Percentiles rank a stretch among this genome's conserved stretches.
phyloP scores from a whole-genome alignment of 139 green algal genomes.

The Bryopsis sp. region DNA sequence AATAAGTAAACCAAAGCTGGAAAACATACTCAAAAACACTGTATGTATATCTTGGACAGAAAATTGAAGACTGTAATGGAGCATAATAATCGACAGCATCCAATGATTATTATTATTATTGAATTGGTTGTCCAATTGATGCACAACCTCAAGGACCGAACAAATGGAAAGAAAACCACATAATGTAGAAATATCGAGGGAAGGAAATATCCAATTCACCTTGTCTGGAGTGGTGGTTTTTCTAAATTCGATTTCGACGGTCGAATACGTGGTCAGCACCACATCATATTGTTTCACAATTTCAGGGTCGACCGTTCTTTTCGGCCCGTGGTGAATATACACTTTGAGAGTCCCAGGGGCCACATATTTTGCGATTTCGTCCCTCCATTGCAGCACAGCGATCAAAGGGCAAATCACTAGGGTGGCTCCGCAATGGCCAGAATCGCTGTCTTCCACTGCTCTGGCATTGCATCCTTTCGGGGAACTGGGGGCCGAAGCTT shows the following conservation, averaged over 20 bases:
- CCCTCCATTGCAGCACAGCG: constrained; percentile 85
- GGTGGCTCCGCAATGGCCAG: constrained; percentile 52
- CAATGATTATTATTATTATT: no score
- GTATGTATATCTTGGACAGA: no score
- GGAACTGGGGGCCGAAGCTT: not conserved
- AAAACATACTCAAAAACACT: no score
- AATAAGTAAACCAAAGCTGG: no score
- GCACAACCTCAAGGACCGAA: no score
- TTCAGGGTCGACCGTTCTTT: constrained; percentile 35
- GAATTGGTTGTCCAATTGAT: no score
- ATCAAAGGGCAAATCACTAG: constrained; percentile 89
- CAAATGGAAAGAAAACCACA: no score
- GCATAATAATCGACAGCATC: no score
- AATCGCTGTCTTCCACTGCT: not conserved
- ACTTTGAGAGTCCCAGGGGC: constrained; percentile 48
- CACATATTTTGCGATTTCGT: constrained; percentile 81
- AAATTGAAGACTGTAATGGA: no score
- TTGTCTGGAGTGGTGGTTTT: not conserved
- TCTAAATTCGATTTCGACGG: constrained; percentile 75
- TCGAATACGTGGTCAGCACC: constrained; percentile 87
- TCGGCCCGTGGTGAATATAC: constrained; percentile 17
- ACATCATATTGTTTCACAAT: constrained; percentile 62
- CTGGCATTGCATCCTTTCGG: not conserved
- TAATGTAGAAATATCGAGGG: no score
- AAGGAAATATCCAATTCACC: not conserved